Conservation (phyloP, 371 early-diverging fungal genomes). For the Mortierella polycephala region DNA sequence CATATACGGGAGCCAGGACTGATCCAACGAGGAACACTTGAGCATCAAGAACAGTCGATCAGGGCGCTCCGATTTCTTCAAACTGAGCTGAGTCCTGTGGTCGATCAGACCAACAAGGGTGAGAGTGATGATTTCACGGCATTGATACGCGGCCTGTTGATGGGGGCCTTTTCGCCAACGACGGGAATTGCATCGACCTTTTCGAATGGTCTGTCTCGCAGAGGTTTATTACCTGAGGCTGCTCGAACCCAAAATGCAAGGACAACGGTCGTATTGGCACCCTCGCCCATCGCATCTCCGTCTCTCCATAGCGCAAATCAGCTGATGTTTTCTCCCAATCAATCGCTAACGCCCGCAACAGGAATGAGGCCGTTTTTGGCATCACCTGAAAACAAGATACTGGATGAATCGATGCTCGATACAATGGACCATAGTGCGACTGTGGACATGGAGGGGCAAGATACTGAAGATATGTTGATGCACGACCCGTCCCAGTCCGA, state of each 20-base stretch:
- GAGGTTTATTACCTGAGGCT: neutral
- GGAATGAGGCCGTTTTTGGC: slow-evolving; percentile 25
- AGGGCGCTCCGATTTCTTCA: slow-evolving; percentile 78
- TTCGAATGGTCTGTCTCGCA: slow-evolving; percentile 5
- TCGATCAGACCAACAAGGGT: slow-evolving; percentile 70
- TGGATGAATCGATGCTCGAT: slow-evolving; percentile 4
- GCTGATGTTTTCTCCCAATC: slow-evolving; percentile 12
- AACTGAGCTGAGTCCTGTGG: slow-evolving; percentile 68
- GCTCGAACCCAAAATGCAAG: neutral
- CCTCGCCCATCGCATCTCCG: slow-evolving; percentile 37
- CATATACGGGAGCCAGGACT: neutral
- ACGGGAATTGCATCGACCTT: slow-evolving; percentile 3
- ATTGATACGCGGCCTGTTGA: slow-evolving; percentile 69
- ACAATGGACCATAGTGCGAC: slow-evolving; percentile 2
- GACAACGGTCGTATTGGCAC: slow-evolving; percentile 28
- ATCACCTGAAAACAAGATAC: slow-evolving; percentile 1
- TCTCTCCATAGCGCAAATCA: slow-evolving; percentile 10
- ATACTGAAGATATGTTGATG: slow-evolving; percentile 25
- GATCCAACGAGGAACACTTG: slow-evolving; percentile 34
- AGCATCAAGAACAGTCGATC: slow-evolving; percentile 52
- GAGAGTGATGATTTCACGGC: slow-evolving; percentile 76
- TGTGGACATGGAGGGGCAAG: slow-evolving; percentile 11
- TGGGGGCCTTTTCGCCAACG: slow-evolving; percentile 43
- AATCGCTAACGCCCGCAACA: neutral
- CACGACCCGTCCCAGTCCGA: slow-evolving; percentile 2